A percentile compares a stretch with the other conserved stretches of the same genome.
Evolutionary conservation across 345 rosid species (phyloP).

Genomic region (Linum tenue): DNA sequence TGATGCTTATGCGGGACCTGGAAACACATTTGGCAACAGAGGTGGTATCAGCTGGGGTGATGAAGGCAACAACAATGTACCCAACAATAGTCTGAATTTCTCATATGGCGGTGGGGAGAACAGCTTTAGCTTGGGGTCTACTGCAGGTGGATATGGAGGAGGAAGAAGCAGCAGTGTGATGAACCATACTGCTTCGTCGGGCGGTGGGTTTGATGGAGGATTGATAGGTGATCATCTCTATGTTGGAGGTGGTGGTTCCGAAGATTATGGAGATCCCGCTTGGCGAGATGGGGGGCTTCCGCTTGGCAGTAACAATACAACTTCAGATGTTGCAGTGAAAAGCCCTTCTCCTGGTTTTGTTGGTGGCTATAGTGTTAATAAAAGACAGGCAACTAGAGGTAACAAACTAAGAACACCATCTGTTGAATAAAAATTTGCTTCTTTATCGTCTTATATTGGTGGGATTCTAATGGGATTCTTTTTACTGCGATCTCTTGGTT

Average conservation of each 20-base stretch:
- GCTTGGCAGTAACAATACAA: constrained; percentile 29
- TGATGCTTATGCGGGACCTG: constrained; percentile 40
- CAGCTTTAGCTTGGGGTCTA: constrained; percentile 31
- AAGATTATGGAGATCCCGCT: constrained; percentile 43
- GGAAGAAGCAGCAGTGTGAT: constrained; percentile 34
- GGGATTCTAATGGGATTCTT: constrained; percentile 2
- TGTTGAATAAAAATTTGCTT: constrained; percentile 1
- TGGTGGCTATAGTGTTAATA: constrained; percentile 59
- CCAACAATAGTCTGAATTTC: constrained; percentile 35
- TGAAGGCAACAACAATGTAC: constrained; percentile 28
- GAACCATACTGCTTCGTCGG: constrained; percentile 40
- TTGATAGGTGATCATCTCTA: constrained; percentile 33
- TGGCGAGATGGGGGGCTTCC: constrained; percentile 27
- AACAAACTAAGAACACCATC: constrained; percentile 12
- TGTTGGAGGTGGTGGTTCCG: constrained; percentile 33
- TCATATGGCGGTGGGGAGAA: constrained; percentile 50
- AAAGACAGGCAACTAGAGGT: constrained; percentile 74
- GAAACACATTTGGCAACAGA: constrained; percentile 34
- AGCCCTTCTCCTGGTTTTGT: constrained; percentile 50
- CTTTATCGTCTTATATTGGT: not conserved
- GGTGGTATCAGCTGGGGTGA: constrained; percentile 41
- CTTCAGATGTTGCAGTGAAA: constrained; percentile 45
- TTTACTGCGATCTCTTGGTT: constrained; percentile 1
- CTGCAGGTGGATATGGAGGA: constrained; percentile 41
- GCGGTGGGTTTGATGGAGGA: constrained; percentile 38